phyloP scores from a whole-genome alignment of 441 rosid genomes.

The Populus hybrid region DNA sequence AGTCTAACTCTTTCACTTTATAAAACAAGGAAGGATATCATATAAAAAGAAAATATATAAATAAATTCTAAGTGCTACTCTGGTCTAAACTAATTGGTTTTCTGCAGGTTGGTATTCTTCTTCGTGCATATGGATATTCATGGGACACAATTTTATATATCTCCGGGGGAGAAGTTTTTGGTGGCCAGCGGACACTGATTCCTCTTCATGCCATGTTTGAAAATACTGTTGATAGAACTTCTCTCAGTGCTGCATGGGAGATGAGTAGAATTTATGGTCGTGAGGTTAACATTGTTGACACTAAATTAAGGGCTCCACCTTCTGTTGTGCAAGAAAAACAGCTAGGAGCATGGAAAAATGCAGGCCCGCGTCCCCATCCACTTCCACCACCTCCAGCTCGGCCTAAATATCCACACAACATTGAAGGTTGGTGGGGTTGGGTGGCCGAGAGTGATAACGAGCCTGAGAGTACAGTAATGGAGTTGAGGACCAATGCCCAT shows the following conservation, averaged over 20 bases:
- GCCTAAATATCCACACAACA: constrained; percentile 77
- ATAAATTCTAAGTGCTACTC: not conserved
- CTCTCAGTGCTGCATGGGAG: constrained; percentile 85
- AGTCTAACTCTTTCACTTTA: not conserved
- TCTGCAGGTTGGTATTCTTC: constrained; percentile 81
- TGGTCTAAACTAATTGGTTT: constrained; percentile 7
- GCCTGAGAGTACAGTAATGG: constrained; percentile 93
- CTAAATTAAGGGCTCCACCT: constrained; percentile 44
- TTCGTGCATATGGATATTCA: constrained; percentile 87
- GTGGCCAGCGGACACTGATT: constrained; percentile 84
- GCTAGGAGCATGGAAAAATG: constrained; percentile 53
- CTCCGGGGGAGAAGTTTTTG: constrained; percentile 94
- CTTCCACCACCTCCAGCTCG: constrained; percentile 92
- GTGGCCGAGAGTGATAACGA: constrained; percentile 98
- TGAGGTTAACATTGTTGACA: constrained; percentile 57
- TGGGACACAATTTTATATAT: constrained; percentile 85
- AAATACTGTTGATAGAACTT: constrained; percentile 88
- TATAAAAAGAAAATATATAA: not conserved
- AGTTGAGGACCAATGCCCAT: constrained; percentile 95
- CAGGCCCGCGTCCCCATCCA: constrained; percentile 88
- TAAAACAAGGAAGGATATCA: not conserved
- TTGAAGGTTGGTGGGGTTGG: constrained; percentile 99
- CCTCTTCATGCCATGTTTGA: constrained; percentile 91
- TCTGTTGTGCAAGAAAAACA: constrained; percentile 51
- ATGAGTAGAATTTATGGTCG: constrained; percentile 81